A percentile compares a stretch with the other conserved stretches of the same genome.
Evolutionary conservation across 75 land plant genomes (phyloP).

Genomic region (Pinus albicaulis): DNA sequence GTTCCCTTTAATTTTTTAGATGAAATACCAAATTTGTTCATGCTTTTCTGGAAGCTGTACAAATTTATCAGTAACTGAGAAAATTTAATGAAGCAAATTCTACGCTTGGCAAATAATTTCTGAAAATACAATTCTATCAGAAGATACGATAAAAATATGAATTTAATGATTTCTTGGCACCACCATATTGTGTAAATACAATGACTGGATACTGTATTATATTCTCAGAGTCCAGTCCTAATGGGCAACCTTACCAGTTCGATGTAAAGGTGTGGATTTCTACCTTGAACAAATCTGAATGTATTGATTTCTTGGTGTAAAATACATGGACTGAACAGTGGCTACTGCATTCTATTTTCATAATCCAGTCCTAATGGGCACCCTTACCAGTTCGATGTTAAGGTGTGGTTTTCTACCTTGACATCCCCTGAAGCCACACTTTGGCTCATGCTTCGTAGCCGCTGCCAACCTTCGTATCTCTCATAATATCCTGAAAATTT

Average conservation of each 20-base stretch:
- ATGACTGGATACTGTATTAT: background rate
- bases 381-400: background rate
- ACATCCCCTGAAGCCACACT: too few species aligned
- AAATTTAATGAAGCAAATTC: background rate
- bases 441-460: too few species aligned
- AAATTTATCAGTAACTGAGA: background rate
- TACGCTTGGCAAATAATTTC: background rate
- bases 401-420: too few species aligned
- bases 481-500: too few species aligned
- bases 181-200: background rate
- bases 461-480: too few species aligned
- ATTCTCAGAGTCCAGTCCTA: background rate
- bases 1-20: background rate
- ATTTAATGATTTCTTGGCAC: too few species aligned
- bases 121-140: background rate
- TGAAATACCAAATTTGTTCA: background rate
- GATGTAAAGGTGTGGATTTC: background rate
- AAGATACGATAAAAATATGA: background rate
- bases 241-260: background rate
- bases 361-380: background rate
- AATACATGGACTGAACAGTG: background rate
- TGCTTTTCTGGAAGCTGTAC: background rate
- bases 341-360: background rate
- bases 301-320: too few species aligned
- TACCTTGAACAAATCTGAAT: too few species aligned